Evolutionary conservation across 768 basidiomycete genomes (phyloP).

Genomic region (Mycena galericulata): DNA sequence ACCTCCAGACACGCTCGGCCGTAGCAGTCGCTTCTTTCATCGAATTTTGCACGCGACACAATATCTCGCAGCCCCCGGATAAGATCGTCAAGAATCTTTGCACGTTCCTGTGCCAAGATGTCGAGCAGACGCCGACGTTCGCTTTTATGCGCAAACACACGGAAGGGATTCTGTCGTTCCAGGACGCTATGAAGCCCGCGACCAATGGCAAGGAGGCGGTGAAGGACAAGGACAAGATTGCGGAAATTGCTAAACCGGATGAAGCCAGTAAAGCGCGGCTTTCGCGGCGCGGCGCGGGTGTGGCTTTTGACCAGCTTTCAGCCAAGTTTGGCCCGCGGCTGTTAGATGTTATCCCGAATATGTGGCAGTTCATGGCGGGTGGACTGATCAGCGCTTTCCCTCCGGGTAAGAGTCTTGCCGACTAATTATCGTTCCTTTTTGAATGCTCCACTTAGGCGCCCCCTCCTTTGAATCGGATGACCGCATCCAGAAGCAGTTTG

Average conservation of each 20-base stretch:
- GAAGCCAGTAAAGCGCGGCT: slow-evolving; percentile 75
- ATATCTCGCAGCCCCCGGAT: slow-evolving; percentile 86
- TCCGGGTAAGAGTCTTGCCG: slow-evolving; percentile 61
- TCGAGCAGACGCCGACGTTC: slow-evolving; percentile 91
- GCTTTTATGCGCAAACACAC: slow-evolving; percentile 67
- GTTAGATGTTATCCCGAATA: slow-evolving; percentile 86
- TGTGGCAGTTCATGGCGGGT: slow-evolving; percentile 94
- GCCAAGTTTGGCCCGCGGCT: slow-evolving; percentile 78
- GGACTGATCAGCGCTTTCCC: slow-evolving; percentile 77
- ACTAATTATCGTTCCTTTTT: not conserved
- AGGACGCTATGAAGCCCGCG: slow-evolving; percentile 50
- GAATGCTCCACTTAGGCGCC: slow-evolving; percentile 57
- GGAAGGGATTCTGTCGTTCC: slow-evolving; percentile 86
- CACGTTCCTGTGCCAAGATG: slow-evolving; percentile 95
- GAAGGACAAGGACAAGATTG: slow-evolving; percentile 55
- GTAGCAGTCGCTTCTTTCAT: slow-evolving; percentile 89
- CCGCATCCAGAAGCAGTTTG: slow-evolving; percentile 77
- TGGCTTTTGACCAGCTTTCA: slow-evolving; percentile 86
- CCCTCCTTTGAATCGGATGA: slow-evolving; percentile 69
- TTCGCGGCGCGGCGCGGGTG: slow-evolving; percentile 86
- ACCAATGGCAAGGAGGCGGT: slow-evolving; percentile 48
- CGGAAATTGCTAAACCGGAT: slow-evolving; percentile 57
- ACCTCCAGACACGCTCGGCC: slow-evolving; percentile 91
- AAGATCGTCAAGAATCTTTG: slow-evolving; percentile 98
- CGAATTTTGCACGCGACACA: slow-evolving; percentile 80